Percentiles rank a stretch among this genome's conserved stretches.
phyloP scores from a whole-genome alignment of 1,284 basidiomycete genomes.

The Cutaneotrichosporon mucoides region DNA sequence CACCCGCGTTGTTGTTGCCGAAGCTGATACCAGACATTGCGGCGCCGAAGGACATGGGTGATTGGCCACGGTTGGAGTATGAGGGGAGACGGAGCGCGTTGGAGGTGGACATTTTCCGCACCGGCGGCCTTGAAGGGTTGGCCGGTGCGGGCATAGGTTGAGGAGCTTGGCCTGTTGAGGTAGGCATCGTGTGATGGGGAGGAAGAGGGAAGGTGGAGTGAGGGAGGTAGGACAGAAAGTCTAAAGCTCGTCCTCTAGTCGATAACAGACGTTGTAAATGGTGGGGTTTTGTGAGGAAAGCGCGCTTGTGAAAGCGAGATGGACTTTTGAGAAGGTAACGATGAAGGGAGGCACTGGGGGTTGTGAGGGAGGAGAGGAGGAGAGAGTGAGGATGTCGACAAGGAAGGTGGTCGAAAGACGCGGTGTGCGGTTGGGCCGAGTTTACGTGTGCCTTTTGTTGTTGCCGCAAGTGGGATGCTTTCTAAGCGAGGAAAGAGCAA shows the following conservation, averaged over 20 bases:
- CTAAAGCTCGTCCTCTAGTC: too few relatives aligned
- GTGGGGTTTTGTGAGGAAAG: too few relatives aligned
- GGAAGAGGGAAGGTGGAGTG: not conserved
- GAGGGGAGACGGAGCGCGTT: slow-evolving; percentile 9
- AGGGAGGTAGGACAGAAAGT: too few relatives aligned
- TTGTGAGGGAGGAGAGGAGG: not conserved
- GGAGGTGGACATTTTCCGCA: slow-evolving; percentile 16
- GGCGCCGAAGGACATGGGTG: slow-evolving; percentile 44
- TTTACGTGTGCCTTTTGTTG: not conserved
- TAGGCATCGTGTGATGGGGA: not conserved
- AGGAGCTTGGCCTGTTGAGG: slow-evolving; percentile 6
- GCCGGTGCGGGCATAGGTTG: slow-evolving; percentile 19
- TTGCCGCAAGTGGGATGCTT: not conserved
- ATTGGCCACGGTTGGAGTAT: slow-evolving; percentile 21
- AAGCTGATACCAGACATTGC: slow-evolving; percentile 46
- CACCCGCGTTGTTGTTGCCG: slow-evolving; percentile 36
- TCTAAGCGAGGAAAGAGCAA: too few relatives aligned
- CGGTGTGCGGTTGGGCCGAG: not conserved
- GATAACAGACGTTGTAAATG: too few relatives aligned
- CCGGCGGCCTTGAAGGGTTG: slow-evolving; percentile 15
- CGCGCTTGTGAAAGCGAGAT: too few relatives aligned
- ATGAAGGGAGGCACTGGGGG: too few relatives aligned
- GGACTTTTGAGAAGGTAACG: too few relatives aligned
- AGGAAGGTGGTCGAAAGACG: not conserved
- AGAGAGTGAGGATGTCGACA: not conserved